These are phyloP conservation scores for Colletotrichum melonis DNA, from an alignment of 2,329 filamentous ascomycete species.

Conservation along the genomic window DNA sequence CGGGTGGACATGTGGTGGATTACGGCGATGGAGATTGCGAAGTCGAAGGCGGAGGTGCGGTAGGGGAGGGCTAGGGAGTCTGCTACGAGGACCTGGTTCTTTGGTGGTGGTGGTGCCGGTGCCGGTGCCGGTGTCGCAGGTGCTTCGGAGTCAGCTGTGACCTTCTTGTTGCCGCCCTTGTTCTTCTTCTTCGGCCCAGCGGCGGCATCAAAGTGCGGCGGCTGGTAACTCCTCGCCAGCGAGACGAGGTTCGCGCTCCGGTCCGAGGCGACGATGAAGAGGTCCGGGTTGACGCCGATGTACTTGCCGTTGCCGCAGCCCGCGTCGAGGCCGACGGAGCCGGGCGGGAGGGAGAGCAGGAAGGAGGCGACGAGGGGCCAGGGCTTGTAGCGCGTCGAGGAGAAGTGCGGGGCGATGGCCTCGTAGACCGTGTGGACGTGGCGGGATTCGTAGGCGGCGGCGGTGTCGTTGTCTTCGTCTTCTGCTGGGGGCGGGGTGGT, in stretches of 20 bases:
- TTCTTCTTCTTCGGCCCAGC: conserved; percentile 14
- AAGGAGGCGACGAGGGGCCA: conserved; percentile 93
- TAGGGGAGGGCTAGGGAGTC: conserved; percentile 89
- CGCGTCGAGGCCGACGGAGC: conserved; percentile 87
- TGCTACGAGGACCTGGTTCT: conserved; percentile 75
- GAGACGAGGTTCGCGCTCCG: conserved; percentile 71
- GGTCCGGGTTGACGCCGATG: conserved; percentile 77
- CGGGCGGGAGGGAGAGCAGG: conserved; percentile 71
- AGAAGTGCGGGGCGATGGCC: conserved; percentile 86
- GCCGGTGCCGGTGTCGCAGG: not conserved
- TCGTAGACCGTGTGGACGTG: conserved; percentile 96
- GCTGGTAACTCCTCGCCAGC: conserved; percentile 53
- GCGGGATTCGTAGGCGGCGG: conserved; percentile 76
- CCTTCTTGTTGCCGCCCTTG: conserved; percentile 21
- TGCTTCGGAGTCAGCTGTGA: not conserved
- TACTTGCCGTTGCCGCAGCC: conserved; percentile 99
- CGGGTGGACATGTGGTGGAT: conserved; percentile 91
- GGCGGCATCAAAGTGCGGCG: conserved; percentile 26
- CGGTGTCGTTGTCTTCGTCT: conserved; percentile 48
- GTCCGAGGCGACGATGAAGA: conserved; percentile 89
- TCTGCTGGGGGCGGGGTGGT: not conserved
- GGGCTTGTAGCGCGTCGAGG: conserved; percentile 81
- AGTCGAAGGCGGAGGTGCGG: conserved; percentile 71
- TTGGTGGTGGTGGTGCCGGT: not conserved
- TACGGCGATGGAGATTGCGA: conserved; percentile 93